These are phyloP conservation scores for Geranium rotundifolium DNA, from an alignment of 345 rosid genomes.

Conservation along the genomic window DNA sequence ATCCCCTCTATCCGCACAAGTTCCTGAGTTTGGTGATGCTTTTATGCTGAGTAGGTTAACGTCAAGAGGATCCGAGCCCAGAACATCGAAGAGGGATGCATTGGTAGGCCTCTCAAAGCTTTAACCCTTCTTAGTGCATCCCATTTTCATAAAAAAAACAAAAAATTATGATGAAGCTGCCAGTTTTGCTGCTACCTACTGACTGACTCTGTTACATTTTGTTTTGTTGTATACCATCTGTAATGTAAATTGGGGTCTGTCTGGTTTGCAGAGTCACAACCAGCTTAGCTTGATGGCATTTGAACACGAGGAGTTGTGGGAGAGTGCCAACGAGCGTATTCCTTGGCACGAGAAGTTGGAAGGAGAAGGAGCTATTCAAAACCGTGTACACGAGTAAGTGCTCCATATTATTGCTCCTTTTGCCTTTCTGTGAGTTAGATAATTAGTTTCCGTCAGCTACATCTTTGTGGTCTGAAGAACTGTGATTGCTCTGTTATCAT, in stretches of 20 bases:
- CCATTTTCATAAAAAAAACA: neutral
- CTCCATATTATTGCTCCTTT: constrained; percentile 8
- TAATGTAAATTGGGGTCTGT: constrained; percentile 2
- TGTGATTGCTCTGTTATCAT: too few species aligned
- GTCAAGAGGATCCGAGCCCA: constrained; percentile 38
- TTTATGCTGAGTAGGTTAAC: constrained; percentile 41
- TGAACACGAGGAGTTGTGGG: constrained; percentile 77
- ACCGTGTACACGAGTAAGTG: constrained; percentile 91
- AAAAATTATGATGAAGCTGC: neutral
- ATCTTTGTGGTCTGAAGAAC: neutral
- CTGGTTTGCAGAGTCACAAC: constrained; percentile 43
- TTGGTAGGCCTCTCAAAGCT: constrained; percentile 30
- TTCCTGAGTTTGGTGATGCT: constrained; percentile 32
- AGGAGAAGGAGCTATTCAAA: constrained; percentile 90
- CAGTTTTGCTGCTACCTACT: neutral
- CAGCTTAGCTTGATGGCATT: constrained; percentile 78
- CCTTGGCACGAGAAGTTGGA: constrained; percentile 96
- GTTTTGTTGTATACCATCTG: neutral
- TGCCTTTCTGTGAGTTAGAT: neutral
- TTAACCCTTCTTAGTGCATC: neutral
- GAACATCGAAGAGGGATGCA: constrained; percentile 31
- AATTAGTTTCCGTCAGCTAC: neutral
- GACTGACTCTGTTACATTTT: neutral
- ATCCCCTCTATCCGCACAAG: constrained; percentile 20
- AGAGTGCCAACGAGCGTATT: constrained; percentile 73